A percentile compares a stretch with the other conserved stretches of the same genome.
Conservation (phyloP, 2,329 filamentous ascomycete genomes). For the Exserohilum turcica region DNA sequence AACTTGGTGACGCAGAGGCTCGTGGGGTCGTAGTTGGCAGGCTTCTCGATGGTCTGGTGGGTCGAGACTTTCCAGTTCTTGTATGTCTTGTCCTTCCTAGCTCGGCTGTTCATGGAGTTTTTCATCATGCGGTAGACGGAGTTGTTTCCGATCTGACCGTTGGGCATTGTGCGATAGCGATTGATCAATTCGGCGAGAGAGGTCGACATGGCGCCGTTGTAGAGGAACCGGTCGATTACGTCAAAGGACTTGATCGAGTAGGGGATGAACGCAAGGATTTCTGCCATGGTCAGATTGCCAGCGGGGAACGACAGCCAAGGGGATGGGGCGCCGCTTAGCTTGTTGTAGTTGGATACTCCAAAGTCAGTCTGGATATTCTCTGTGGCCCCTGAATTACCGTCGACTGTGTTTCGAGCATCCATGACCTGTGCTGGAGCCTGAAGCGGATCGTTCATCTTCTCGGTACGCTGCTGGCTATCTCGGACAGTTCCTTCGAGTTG, state of each 20-base stretch:
- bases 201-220: slow-evolving; percentile 23
- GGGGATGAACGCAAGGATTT: slow-evolving; percentile 33
- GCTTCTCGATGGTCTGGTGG: slow-evolving; percentile 13
- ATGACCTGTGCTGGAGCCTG: neutral
- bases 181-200: slow-evolving; percentile 26
- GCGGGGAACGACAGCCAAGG: slow-evolving; percentile 23
- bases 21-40: slow-evolving; percentile 11
- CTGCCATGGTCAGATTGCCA: slow-evolving; percentile 33
- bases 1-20: slow-evolving; percentile 28
- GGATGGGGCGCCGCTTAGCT: slow-evolving; percentile 22
- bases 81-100: slow-evolving; percentile 13
- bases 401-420: neutral
- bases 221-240: slow-evolving; percentile 29
- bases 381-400: neutral
- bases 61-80: slow-evolving; percentile 20
- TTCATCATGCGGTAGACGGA: slow-evolving; percentile 26
- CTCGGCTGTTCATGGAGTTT: slow-evolving; percentile 18
- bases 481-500: neutral
- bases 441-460: neutral
- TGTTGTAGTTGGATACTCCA: slow-evolving; percentile 12
- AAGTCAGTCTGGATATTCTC: neutral
- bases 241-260: slow-evolving; percentile 29
- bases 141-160: slow-evolving; percentile 17
- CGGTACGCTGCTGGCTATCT: neutral
- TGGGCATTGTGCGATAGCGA: slow-evolving; percentile 18